Percentiles rank a stretch among this genome's conserved stretches.
Evolutionary conservation across 1,139 yeast species (phyloP).

Genomic region (Nakaseomyces nivariensis): DNA sequence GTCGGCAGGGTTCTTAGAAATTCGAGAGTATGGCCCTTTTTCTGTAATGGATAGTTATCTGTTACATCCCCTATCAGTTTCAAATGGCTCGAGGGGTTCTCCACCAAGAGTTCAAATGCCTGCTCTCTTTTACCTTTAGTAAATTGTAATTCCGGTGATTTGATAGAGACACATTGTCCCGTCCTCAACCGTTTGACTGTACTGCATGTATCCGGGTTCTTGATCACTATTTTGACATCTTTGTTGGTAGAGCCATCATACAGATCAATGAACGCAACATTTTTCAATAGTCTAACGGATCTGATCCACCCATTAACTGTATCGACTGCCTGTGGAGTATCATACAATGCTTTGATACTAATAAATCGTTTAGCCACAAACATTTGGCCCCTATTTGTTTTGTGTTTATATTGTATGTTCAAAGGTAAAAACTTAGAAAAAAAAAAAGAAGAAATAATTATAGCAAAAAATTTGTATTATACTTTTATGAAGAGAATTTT

Average conservation of each 20-base stretch:
- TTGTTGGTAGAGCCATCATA: slow-evolving; percentile 56
- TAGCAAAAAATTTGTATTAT: no score
- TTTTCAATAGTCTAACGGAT: slow-evolving; percentile 61
- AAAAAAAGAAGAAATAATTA: no score
- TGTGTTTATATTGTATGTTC: no score
- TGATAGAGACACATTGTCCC: slow-evolving; percentile 34
- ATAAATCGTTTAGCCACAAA: background rate
- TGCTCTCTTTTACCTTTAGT: slow-evolving; percentile 29
- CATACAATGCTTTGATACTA: slow-evolving; percentile 9
- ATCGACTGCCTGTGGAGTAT: slow-evolving; percentile 6
- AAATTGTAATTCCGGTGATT: background rate
- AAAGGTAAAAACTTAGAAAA: no score
- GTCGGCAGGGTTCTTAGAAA: slow-evolving; percentile 62
- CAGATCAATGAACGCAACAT: slow-evolving; percentile 68
- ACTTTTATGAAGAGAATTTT: no score
- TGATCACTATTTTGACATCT: background rate
- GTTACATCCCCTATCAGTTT: slow-evolving; percentile 48
- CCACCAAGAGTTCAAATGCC: slow-evolving; percentile 37
- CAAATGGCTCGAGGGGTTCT: slow-evolving; percentile 22
- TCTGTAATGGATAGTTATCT: slow-evolving; percentile 70
- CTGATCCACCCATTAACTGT: slow-evolving; percentile 58
- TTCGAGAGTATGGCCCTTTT: slow-evolving; percentile 58
- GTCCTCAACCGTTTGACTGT: slow-evolving; percentile 25
- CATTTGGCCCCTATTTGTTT: background rate
- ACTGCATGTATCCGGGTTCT: background rate